Percentiles rank a stretch among this genome's conserved stretches.
These are phyloP conservation scores for Glonium stellatum DNA, from an alignment of 495 filamentous ascomycete genomes.

Conservation along the genomic window DNA sequence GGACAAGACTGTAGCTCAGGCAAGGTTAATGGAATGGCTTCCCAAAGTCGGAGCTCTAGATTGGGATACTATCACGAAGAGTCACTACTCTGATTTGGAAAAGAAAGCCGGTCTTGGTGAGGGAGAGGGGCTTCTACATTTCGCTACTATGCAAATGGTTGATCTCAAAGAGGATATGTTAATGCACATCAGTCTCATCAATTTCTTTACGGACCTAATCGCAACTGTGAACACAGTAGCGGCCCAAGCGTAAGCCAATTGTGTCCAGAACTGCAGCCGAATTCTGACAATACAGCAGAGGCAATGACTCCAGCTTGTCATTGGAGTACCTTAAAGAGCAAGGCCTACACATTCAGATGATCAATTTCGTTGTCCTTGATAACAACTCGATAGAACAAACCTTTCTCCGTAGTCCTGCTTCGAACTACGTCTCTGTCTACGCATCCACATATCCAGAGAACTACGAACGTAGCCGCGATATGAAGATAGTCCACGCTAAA, in stretches of 20 bases:
- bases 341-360: conserved; percentile 45
- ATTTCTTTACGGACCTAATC: conserved; percentile 52
- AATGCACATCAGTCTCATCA: conserved; percentile 71
- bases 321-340: conserved; percentile 49
- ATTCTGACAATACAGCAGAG: conserved; percentile 8
- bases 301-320: conserved; percentile 29
- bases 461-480: conserved; percentile 43
- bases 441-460: conserved; percentile 49
- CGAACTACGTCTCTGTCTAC: conserved; percentile 53
- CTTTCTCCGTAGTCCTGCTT: conserved; percentile 49
- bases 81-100: conserved; percentile 57
- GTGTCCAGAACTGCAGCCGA: neutral
- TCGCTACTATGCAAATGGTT: conserved; percentile 67
- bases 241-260: conserved; percentile 4
- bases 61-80: conserved; percentile 52
- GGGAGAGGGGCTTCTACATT: conserved; percentile 60
- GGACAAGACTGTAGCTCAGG: conserved; percentile 72
- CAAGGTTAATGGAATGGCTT: conserved; percentile 63
- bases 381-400: conserved; percentile 41
- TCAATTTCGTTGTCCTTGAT: conserved; percentile 48
- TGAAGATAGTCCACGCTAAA: conserved; percentile 44
- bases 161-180: conserved; percentile 60
- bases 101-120: conserved; percentile 40
- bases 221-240: conserved; percentile 17
- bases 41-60: conserved; percentile 59